Evolutionary conservation across 352 stramenopile genomes (phyloP), one percentile per base, ranked within the genome.

Genomic region (Pythium dissotocum): DNA sequence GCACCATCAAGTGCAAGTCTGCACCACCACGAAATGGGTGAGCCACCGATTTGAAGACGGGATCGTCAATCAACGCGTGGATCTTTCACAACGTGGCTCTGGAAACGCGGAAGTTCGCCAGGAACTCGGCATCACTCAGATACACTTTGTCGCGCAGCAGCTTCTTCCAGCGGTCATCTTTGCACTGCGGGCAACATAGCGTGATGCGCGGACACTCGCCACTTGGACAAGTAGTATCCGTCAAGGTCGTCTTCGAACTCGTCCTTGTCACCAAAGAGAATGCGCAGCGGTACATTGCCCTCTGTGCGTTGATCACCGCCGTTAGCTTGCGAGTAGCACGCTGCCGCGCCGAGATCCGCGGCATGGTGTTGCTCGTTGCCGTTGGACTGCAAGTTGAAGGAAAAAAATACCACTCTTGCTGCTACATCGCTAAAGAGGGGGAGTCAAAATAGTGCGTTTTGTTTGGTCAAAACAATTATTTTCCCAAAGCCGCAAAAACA

Each of bases 1-100:
- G 56, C 13, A 66, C 54, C 46, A 77, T 16, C 0, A 77, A 14
- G 38, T 73, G 63, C 21, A 79, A 54, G 35, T 67, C 59, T 4
- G 58, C 58, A 2, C 64, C 57, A 28, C 70, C 73, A 24, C 70
- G 58, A 36, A 76, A 72, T 10, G 57, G 69, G 9, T 24, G 65
- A 1, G 42, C 56, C 2, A 12, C 42, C 10, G 63, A 53, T 5
- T 65, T 4, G 28, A 68, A 76, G 7, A 63, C 33, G 0, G 55
- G 26, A 32, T 76, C 61, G 44, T 65, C 56, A 13, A 63, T 58
- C 1, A 69, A 21, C n/a, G 36, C 44, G 10, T 52, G 26, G 3
- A 71, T 13, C 35, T 61, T 65, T 38, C 49, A 56, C 13, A 71
- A 71, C 18, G 33, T 42, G 6, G 6, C 13, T 3, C 63, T 42